Conservation (phyloP, 768 basidiomycete species). For the Sistotremastrum suecicum region DNA sequence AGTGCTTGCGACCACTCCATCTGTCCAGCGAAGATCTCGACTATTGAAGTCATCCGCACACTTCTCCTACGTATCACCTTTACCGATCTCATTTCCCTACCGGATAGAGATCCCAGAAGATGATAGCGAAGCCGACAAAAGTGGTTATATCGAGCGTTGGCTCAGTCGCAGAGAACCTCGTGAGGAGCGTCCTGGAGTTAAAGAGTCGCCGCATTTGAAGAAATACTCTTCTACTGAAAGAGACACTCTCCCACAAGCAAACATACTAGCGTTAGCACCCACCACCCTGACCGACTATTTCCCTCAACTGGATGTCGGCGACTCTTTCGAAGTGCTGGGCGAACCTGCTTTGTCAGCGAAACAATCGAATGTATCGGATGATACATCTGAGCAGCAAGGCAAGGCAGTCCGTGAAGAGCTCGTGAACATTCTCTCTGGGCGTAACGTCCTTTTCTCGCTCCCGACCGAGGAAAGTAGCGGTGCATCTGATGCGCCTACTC, state of each 20-base stretch:
- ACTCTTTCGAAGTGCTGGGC: conserved; percentile 58
- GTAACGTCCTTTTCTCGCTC: conserved; percentile 47
- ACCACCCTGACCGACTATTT: conserved; percentile 60
- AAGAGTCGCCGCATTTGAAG: conserved; percentile 21
- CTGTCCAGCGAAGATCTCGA: conserved; percentile 55
- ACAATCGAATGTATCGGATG: background rate
- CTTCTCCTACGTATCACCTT: conserved; percentile 71
- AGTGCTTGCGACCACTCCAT: conserved; percentile 39
- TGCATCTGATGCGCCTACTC: conserved; percentile 17
- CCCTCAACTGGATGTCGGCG: conserved; percentile 78
- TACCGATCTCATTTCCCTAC: conserved; percentile 76
- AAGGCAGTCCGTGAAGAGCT: conserved; percentile 50
- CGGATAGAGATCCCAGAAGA: conserved; percentile 42
- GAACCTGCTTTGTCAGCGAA: conserved; percentile 32
- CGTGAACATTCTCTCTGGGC: conserved; percentile 69
- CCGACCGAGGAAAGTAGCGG: conserved; percentile 10
- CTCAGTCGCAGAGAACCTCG: conserved; percentile 50
- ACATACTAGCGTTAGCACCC: conserved; percentile 60
- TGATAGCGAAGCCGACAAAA: conserved; percentile 40
- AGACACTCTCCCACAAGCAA: conserved; percentile 30
- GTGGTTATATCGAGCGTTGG: conserved; percentile 63
- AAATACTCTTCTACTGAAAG: conserved; percentile 37
- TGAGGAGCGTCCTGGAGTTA: conserved; percentile 18
- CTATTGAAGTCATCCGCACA: conserved; percentile 45
- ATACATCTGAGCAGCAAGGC: conserved; percentile 14